Percentiles rank a stretch among this genome's conserved stretches.
Evolutionary conservation across 192 early-diverging fungal genomes (phyloP).

Genomic region (Coemansia biformis): DNA sequence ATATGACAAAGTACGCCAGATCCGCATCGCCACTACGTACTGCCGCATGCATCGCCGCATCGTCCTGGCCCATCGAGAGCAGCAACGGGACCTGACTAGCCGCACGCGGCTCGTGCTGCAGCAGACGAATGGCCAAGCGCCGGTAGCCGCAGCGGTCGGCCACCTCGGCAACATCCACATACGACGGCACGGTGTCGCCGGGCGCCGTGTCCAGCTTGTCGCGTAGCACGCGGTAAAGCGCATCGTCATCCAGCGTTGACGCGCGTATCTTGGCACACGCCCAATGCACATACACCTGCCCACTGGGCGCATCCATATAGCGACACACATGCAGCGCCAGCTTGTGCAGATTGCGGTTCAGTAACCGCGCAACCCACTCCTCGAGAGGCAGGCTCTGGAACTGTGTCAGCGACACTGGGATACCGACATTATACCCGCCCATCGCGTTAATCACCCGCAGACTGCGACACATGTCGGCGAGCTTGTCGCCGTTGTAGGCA

Average conservation of each 20-base stretch:
- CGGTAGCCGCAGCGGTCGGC: conserved; percentile 81
- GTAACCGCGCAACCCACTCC: conserved; percentile 73
- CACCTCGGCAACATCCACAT: conserved; percentile 86
- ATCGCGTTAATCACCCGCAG: conserved; percentile 89
- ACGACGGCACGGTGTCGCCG: conserved; percentile 50
- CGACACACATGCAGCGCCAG: conserved; percentile 81
- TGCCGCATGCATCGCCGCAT: conserved; percentile 79
- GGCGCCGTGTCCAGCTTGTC: conserved; percentile 65
- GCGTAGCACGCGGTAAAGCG: conserved; percentile 70
- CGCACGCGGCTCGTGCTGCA: conserved; percentile 91
- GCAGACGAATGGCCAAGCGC: conserved; percentile 69
- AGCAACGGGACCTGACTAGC: conserved; percentile 92
- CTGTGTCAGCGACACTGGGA: conserved; percentile 85
- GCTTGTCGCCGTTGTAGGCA: conserved; percentile 75
- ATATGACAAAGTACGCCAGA: conserved; percentile 88
- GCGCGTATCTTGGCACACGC: conserved; percentile 91
- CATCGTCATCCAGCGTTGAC: conserved; percentile 77
- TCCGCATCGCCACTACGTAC: conserved; percentile 95
- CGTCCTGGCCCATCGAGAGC: conserved; percentile 89
- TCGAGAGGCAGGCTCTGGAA: conserved; percentile 68
- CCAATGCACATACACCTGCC: conserved; percentile 90
- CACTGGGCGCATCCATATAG: conserved; percentile 71
- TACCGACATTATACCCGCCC: conserved; percentile 75
- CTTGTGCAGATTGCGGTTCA: conserved; percentile 77
- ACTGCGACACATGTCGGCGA: conserved; percentile 81